phyloP scores from a whole-genome alignment of 2,329 filamentous ascomycete genomes.

The Cadophora luteo-olivacea region DNA sequence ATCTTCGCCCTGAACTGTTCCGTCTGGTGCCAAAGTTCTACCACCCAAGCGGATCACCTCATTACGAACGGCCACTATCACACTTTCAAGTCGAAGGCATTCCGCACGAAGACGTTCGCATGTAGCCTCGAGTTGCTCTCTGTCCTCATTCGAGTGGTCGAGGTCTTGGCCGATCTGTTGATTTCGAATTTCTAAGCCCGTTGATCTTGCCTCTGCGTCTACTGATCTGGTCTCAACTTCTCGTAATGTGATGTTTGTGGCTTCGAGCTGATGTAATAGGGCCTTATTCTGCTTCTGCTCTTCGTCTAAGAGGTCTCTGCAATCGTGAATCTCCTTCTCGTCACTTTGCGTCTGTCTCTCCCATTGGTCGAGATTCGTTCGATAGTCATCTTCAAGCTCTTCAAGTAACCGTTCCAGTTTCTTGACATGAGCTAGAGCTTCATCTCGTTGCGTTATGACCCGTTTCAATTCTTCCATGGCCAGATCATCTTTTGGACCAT shows the following conservation, averaged over 20 bases:
- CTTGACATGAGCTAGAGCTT: slow-evolving; percentile 5
- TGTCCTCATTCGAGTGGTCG: neutral
- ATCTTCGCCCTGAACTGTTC: neutral
- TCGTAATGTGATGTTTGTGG: neutral
- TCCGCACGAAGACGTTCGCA: neutral
- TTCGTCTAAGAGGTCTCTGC: neutral
- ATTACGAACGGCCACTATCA: neutral
- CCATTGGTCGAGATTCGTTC: slow-evolving; percentile 19
- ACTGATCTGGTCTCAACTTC: neutral
- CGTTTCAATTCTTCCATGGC: neutral
- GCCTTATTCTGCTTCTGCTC: neutral
- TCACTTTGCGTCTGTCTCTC: slow-evolving; percentile 14
- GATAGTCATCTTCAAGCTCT: slow-evolving; percentile 18
- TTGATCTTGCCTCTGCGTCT: slow-evolving; percentile 5
- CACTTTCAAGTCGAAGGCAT: slow-evolving; percentile 1
- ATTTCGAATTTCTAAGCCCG: neutral
- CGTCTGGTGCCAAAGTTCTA: neutral
- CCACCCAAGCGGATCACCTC: slow-evolving; percentile 9
- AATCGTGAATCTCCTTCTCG: neutral
- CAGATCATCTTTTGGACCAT: neutral
- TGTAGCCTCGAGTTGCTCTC: slow-evolving; percentile 2
- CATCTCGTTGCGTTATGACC: slow-evolving; percentile 11
- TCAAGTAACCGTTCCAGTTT: slow-evolving; percentile 2
- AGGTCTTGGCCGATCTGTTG: slow-evolving; percentile 6
- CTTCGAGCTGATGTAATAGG: neutral